A percentile compares a stretch with the other conserved stretches of the same genome.
These are phyloP conservation scores for Phytophthora niederhauseri DNA, from an alignment of 352 stramenopile genomes.

Conservation along the genomic window DNA sequence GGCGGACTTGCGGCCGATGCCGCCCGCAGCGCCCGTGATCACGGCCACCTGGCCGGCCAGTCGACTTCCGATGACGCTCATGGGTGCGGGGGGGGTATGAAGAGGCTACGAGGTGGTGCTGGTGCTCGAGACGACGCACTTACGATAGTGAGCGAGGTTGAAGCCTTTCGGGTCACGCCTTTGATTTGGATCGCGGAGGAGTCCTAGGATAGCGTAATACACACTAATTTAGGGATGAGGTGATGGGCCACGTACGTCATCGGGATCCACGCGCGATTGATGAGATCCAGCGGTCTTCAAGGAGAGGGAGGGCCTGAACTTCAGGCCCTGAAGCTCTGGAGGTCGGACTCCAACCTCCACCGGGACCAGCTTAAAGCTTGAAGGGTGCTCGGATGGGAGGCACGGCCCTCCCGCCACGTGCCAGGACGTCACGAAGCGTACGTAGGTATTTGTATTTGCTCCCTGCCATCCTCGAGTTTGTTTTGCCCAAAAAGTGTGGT, in stretches of 20 bases:
- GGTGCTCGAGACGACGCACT: slow-evolving; percentile 17
- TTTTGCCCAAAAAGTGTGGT: neutral
- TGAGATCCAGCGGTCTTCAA: slow-evolving; percentile 22
- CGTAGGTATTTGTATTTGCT: neutral
- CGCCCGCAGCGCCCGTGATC: slow-evolving; percentile 81
- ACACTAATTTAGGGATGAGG: slow-evolving; percentile 5
- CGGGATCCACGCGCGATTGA: slow-evolving; percentile 16
- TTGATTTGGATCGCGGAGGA: slow-evolving; percentile 7
- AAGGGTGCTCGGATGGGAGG: slow-evolving; percentile 15
- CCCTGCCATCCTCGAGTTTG: too few species aligned
- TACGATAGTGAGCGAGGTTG: slow-evolving; percentile 25
- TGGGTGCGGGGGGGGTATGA: slow-evolving; percentile 6
- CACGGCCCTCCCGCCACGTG: slow-evolving; percentile 7
- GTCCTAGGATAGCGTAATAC: slow-evolving; percentile 1
- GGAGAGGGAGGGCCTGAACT: too few species aligned
- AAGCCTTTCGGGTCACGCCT: slow-evolving; percentile 8
- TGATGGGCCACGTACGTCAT: slow-evolving; percentile 14
- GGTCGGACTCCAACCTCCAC: neutral
- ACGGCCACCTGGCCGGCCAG: slow-evolving; percentile 79
- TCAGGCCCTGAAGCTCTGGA: too few species aligned
- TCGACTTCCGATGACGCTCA: slow-evolving; percentile 63
- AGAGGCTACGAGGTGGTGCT: neutral
- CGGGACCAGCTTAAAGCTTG: slow-evolving; percentile 9
- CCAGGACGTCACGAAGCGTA: neutral
- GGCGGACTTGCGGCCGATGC: slow-evolving; percentile 83